Evolutionary conservation across 2,329 filamentous ascomycete species (phyloP).

Genomic region (Diaporthe citri): DNA sequence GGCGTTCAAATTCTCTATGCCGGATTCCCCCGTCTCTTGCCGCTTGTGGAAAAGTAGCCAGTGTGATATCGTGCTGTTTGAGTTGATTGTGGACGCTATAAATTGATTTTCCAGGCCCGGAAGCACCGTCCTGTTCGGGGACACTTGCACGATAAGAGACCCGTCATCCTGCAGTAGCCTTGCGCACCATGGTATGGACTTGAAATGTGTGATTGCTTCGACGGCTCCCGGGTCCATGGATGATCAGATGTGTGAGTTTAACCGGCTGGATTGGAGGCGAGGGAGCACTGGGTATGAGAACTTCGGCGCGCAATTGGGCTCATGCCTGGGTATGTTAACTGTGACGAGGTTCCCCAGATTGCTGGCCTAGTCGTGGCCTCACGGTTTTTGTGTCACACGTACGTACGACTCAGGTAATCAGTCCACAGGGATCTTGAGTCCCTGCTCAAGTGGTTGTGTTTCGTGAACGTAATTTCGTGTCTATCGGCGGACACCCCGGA

Average conservation of each 20-base stretch:
- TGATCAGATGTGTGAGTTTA: too few species aligned
- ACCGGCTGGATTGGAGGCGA: background rate
- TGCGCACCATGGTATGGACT: background rate
- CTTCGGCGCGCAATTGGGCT: background rate
- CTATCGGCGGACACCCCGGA: background rate
- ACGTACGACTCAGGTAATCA: background rate
- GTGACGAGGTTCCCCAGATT: background rate
- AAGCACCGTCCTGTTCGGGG: background rate
- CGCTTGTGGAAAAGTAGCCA: background rate
- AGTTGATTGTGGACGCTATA: background rate
- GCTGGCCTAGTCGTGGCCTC: background rate
- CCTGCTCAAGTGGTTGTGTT: background rate
- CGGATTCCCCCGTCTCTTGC: background rate
- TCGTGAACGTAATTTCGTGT: background rate
- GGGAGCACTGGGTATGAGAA: background rate
- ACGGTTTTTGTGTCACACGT: background rate
- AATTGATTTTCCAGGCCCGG: background rate
- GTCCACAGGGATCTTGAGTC: background rate
- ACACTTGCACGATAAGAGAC: background rate
- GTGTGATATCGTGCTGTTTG: background rate
- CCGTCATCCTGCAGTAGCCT: background rate
- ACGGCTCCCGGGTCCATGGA: background rate
- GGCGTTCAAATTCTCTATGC: background rate
- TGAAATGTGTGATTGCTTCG: background rate
- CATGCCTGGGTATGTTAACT: background rate